These are phyloP conservation scores for Euphorbia schlechtendalii DNA, from an alignment of 441 rosid species.

Conservation along the genomic window DNA sequence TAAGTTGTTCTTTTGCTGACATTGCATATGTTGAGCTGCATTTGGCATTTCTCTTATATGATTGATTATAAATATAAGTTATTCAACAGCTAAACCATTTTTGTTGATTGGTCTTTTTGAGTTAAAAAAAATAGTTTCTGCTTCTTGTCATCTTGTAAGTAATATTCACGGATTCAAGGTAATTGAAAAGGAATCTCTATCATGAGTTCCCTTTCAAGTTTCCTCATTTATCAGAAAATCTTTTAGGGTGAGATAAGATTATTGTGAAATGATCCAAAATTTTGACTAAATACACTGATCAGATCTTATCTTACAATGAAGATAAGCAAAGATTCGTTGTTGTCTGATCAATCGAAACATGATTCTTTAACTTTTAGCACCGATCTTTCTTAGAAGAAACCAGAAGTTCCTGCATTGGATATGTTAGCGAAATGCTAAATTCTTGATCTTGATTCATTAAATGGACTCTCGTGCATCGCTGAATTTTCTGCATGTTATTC, in stretches of 20 bases:
- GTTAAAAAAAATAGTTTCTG: background rate
- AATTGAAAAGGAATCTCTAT: background rate
- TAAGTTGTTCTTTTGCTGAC: background rate
- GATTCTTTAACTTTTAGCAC: background rate
- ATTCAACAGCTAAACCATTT: background rate
- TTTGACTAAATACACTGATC: background rate
- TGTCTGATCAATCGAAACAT: background rate
- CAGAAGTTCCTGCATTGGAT: background rate
- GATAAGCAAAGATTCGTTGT: background rate
- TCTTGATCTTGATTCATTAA: background rate
- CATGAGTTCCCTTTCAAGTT: conserved; percentile 6
- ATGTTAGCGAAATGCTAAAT: background rate
- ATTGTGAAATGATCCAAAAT: background rate
- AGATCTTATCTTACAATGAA: background rate
- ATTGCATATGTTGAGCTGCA: background rate
- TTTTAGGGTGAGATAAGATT: background rate
- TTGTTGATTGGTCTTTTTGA: background rate
- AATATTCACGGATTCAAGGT: background rate
- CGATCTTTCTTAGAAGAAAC: background rate
- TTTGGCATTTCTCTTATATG: conserved; percentile 4
- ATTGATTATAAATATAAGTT: conserved; percentile 7
- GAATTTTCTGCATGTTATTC: background rate
- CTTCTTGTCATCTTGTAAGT: background rate
- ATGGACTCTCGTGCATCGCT: background rate
- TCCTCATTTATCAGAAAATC: background rate